Evolutionary conservation across 768 basidiomycete species (phyloP).

Genomic region (Leucocoprinus birnbaumii): DNA sequence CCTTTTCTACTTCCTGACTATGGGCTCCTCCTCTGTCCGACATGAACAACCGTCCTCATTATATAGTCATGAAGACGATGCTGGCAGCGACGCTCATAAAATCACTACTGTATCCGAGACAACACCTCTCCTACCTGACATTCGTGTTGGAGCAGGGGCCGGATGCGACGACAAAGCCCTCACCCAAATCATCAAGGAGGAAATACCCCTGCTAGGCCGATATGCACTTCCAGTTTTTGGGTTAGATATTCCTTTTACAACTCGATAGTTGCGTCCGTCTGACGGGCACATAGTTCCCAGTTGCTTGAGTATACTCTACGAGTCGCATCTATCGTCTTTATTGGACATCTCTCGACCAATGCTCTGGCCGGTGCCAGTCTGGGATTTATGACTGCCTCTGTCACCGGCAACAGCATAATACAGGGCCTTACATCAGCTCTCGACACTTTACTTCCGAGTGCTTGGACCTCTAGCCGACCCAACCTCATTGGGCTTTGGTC

Average conservation of each 20-base stretch:
- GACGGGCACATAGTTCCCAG: conserved; percentile 54
- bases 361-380: conserved; percentile 83
- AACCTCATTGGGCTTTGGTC: conserved; percentile 87
- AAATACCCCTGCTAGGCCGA: conserved; percentile 51
- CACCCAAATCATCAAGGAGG: conserved; percentile 53
- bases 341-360: conserved; percentile 88
- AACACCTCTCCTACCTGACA: too few relatives aligned
- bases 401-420: conserved; percentile 76
- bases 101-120: too few relatives aligned
- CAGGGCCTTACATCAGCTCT: conserved; percentile 83
- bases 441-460: conserved; percentile 91
- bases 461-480: conserved; percentile 89
- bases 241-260: conserved; percentile 30
- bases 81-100: too few relatives aligned
- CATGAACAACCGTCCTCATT: too few relatives aligned
- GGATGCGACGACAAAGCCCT: too few relatives aligned
- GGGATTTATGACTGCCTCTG: conserved; percentile 71
- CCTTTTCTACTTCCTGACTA: too few relatives aligned
- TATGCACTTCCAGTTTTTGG: conserved; percentile 74
- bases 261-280: not conserved
- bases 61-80: too few relatives aligned
- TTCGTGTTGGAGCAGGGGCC: too few relatives aligned
- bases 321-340: conserved; percentile 78
- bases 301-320: conserved; percentile 87
- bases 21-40: too few relatives aligned